phyloP scores from a whole-genome alignment of 352 stramenopile species.

The Plasmopara viticola region DNA sequence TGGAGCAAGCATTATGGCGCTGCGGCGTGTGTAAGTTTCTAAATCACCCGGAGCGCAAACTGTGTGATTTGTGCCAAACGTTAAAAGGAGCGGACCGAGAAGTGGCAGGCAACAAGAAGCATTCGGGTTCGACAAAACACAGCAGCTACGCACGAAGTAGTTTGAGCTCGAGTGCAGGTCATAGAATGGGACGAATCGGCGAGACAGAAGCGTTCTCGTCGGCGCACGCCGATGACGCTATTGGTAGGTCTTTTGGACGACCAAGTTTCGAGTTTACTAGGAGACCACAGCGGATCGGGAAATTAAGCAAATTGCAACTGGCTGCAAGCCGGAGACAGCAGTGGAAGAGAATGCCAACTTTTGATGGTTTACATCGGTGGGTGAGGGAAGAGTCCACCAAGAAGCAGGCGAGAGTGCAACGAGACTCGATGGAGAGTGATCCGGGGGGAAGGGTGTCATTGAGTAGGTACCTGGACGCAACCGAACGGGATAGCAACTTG shows the following conservation, averaged over 20 bases:
- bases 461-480: conserved; percentile 40
- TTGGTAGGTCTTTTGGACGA: conserved; percentile 26
- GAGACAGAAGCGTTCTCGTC: conserved; percentile 41
- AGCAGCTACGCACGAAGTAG: conserved; percentile 19
- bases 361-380: conserved; percentile 67
- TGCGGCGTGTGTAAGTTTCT: conserved; percentile 87
- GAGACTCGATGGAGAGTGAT: conserved; percentile 55
- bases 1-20: conserved; percentile 77
- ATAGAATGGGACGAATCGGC: conserved; percentile 40
- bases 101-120: conserved; percentile 30
- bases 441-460: conserved; percentile 29
- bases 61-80: conserved; percentile 85
- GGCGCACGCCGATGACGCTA: conserved; percentile 27
- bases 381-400: conserved; percentile 35
- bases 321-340: conserved; percentile 60
- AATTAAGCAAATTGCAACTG: conserved; percentile 72
- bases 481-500: conserved; percentile 53
- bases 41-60: conserved; percentile 74
- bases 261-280: conserved; percentile 25
- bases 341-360: conserved; percentile 75
- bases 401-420: conserved; percentile 17
- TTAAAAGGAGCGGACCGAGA: conserved; percentile 45
- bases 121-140: conserved; percentile 12
- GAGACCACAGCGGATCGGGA: conserved; percentile 16
- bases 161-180: conserved; percentile 18